A percentile compares a stretch with the other conserved stretches of the same genome.
phyloP scores from a whole-genome alignment of 2,329 filamentous ascomycete genomes.

The Parastagonospora nodorum region DNA sequence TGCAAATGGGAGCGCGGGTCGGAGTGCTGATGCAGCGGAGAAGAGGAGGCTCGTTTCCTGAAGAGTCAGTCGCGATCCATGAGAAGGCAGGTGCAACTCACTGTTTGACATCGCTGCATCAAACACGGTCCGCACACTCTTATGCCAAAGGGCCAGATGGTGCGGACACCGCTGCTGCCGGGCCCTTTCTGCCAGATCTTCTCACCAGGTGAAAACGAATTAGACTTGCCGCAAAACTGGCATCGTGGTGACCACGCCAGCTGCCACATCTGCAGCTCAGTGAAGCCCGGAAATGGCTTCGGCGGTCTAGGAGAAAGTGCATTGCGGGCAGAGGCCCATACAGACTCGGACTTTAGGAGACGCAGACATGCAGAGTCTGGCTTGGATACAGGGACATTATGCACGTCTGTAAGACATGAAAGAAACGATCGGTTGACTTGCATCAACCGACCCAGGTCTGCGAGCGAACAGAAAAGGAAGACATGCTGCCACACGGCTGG shows the following conservation, averaged over 20 bases:
- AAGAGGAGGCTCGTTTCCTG: conserved; percentile 74
- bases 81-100: conserved; percentile 48
- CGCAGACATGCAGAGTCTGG: conserved; percentile 37
- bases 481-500: conserved; percentile 72
- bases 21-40: conserved; percentile 64
- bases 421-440: conserved; percentile 71
- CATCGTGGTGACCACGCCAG: conserved; percentile 67
- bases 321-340: conserved; percentile 74
- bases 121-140: conserved; percentile 72
- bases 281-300: conserved; percentile 65
- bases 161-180: conserved; percentile 63
- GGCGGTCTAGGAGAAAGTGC: conserved; percentile 70
- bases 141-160: conserved; percentile 74
- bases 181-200: conserved; percentile 65
- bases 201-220: conserved; percentile 31
- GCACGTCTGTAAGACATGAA: conserved; percentile 48
- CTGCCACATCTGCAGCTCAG: conserved; percentile 78
- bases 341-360: conserved; percentile 63
- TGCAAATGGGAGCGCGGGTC: conserved; percentile 71
- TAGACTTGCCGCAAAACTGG: conserved; percentile 66
- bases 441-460: conserved; percentile 67
- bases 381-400: conserved; percentile 37
- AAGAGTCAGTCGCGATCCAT: conserved; percentile 21
- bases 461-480: conserved; percentile 69
- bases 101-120: conserved; percentile 65